These are phyloP conservation scores for Nigrospora oryzae DNA, from an alignment of 2,329 filamentous ascomycete species.

Conservation along the genomic window DNA sequence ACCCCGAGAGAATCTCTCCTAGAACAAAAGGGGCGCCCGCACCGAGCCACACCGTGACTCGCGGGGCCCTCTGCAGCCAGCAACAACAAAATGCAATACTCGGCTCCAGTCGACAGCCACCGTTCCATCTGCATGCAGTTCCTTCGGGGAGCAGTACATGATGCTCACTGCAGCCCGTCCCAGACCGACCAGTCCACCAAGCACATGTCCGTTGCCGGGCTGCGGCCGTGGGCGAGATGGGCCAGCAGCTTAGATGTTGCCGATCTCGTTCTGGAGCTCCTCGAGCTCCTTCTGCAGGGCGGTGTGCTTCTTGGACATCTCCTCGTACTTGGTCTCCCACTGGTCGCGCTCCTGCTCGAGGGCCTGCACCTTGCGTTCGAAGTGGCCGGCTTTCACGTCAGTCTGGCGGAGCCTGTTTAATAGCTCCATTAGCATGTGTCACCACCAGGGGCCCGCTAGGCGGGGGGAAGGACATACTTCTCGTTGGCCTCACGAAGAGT, in stretches of 20 bases:
- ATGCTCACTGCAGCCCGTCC: background rate
- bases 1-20: background rate
- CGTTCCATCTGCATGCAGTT: too few relatives aligned
- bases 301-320: slow-evolving; percentile 86
- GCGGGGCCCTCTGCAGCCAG: slow-evolving; percentile 1
- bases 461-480: slow-evolving; percentile 61
- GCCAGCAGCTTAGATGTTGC: slow-evolving; percentile 61
- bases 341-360: slow-evolving; percentile 85
- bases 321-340: slow-evolving; percentile 97
- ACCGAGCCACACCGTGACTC: background rate
- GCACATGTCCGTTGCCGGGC: background rate
- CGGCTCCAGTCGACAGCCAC: background rate
- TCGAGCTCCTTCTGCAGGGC: slow-evolving; percentile 82
- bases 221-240: background rate
- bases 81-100: slow-evolving; percentile 3
- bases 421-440: slow-evolving; percentile 7
- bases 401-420: slow-evolving; percentile 81
- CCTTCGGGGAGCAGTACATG: background rate
- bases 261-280: slow-evolving; percentile 84
- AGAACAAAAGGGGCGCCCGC: slow-evolving; percentile 1
- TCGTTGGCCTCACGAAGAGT: slow-evolving; percentile 95
- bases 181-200: background rate
- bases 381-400: slow-evolving; percentile 98
- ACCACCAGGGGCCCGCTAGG: background rate
- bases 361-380: slow-evolving; percentile 97